Evolutionary conservation across 73 alveolate species (phyloP), one percentile per base, ranked within the genome.

Genomic region (Uronychia binucleata): DNA sequence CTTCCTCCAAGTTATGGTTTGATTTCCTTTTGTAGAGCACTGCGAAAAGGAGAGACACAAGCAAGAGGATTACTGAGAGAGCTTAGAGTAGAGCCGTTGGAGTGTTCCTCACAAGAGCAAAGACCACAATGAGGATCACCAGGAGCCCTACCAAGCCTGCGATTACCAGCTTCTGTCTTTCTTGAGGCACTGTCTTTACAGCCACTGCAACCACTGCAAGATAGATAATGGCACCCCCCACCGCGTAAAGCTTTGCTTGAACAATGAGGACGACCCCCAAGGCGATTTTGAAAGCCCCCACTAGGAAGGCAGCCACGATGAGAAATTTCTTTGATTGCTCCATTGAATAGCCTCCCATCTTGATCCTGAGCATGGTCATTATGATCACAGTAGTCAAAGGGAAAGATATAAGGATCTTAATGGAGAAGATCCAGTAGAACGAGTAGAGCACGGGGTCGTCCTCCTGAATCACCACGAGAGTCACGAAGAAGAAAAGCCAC

Each of bases 1-100:
- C 1, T 28, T 59, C 58, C 26, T 83, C 33, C 28, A 26, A 74
- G 59, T 83, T 83, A 33, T 33, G 26, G 5, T 33, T 1, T 26
- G 1, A 60, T 78, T 83, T 74, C 29, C 31, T 33, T 0, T 74
- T 0, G 74, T 58, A 83, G 31, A 58, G 33, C 28, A 57, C 33
- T 31, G 28, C 60, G 78, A 75, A 83, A 34, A 60, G 74, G 59
- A 74, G 1, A 57, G 74, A 60, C 26, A 74, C 30, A 11, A 33
- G 1, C 1, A 83, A 11, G 28, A 83, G 78, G n/a, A 29, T 30
- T 1, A 80, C 84, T 13, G 90, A 83, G 31, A 83, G 78, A 0
- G 80, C 90, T n/a, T 76, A 27, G 25, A 83, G 67, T 26, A 83
- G 29, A 19, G 67, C 67, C 19, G 19, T 19, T 11, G 67, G n/a